Percentiles rank a stretch among this genome's conserved stretches.
Evolutionary conservation across 805 yeast species (phyloP).

Genomic region (Sungouiozyma ichnusensis): DNA sequence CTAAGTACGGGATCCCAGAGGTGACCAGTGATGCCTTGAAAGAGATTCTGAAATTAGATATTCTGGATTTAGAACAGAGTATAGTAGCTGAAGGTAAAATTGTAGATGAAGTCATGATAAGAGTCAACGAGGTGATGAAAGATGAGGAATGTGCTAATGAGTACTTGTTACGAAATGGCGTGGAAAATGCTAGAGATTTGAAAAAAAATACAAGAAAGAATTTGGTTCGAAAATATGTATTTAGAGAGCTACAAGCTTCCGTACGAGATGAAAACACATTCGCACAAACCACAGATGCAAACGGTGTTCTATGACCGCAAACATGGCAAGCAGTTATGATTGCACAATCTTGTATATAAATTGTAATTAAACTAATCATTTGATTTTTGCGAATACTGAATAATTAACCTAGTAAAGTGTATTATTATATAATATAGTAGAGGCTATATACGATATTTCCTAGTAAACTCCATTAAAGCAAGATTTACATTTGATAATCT

Average conservation of each 20-base stretch:
- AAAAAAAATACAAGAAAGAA: conserved; percentile 57
- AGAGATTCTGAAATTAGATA: conserved; percentile 32
- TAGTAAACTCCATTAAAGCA: no score
- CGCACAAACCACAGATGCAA: background rate
- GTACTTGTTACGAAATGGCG: conserved; percentile 29
- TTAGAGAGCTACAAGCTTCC: conserved; percentile 9
- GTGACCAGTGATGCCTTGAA: conserved; percentile 37
- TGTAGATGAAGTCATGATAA: conserved; percentile 30
- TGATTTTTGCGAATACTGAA: no score
- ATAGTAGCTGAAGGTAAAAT: conserved; percentile 21
- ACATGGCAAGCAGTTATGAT: no score
- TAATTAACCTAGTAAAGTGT: no score
- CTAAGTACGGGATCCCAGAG: conserved; percentile 36
- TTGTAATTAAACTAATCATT: no score
- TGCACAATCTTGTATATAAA: background rate
- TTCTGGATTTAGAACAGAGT: conserved; percentile 23
- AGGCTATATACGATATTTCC: no score
- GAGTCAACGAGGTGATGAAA: conserved; percentile 28
- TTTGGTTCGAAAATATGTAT: conserved; percentile 52
- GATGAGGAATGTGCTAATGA: conserved; percentile 29
- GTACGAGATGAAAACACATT: background rate
- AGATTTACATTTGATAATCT: no score
- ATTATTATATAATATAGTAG: no score
- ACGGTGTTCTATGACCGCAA: no score
- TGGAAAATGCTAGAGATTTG: conserved; percentile 30